These are phyloP conservation scores for Xylariaceae sp. DNA, from an alignment of 2,329 filamentous ascomycete species.

Conservation along the genomic window DNA sequence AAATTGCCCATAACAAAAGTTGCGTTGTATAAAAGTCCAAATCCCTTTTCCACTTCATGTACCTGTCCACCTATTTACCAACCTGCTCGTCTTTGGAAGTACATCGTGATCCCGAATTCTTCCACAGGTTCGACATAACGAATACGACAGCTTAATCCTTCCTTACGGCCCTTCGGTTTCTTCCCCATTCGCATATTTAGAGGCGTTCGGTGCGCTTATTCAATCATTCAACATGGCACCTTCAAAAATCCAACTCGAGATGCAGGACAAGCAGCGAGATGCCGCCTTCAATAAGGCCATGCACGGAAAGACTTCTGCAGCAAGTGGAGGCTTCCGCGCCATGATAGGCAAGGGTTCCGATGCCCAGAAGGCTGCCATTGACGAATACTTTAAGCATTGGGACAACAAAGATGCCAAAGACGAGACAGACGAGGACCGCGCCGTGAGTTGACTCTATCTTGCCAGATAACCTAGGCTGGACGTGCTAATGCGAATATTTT, in stretches of 20 bases:
- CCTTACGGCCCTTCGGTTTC: not conserved
- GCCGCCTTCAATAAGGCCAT: constrained; percentile 87
- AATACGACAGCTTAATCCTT: not conserved
- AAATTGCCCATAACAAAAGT: constrained; percentile 22
- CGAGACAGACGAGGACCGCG: constrained; percentile 82
- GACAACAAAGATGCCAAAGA: constrained; percentile 77
- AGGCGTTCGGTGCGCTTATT: not conserved
- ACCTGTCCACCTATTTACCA: not conserved
- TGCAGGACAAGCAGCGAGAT: constrained; percentile 83
- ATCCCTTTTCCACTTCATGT: not conserved
- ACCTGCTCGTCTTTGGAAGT: not conserved
- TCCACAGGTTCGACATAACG: not conserved
- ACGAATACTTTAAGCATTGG: constrained; percentile 97
- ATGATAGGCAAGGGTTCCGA: constrained; percentile 79
- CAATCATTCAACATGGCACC: constrained; percentile 47
- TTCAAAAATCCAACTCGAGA: constrained; percentile 63
- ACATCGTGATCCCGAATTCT: constrained; percentile 1
- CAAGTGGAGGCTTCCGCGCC: constrained; percentile 73
- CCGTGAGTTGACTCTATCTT: constrained; percentile 55
- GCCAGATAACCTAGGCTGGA: constrained; percentile 1
- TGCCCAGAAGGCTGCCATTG: constrained; percentile 79
- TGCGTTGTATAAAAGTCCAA: not conserved
- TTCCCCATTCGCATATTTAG: not conserved
- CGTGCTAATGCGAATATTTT: constrained; percentile 7
- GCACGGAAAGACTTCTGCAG: constrained; percentile 73